Percentiles rank a stretch among this genome's conserved stretches.
These are phyloP conservation scores for Boehmeria nivea DNA, from an alignment of 306 rosid species.

Conservation along the genomic window DNA sequence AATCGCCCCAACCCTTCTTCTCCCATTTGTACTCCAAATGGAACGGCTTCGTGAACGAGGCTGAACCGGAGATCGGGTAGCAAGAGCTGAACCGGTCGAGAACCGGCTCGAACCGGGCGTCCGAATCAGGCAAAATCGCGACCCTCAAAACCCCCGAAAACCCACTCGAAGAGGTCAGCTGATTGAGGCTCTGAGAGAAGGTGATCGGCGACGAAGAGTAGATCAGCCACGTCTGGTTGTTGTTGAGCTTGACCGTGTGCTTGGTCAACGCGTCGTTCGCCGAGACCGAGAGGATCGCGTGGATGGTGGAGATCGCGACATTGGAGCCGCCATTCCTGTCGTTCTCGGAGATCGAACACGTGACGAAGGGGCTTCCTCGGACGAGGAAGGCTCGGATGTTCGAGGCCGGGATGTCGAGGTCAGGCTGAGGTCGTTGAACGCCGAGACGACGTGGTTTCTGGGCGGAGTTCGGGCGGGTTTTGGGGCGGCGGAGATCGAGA, in stretches of 20 bases:
- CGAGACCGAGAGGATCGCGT: conserved; percentile 53
- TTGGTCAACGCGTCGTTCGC: conserved; percentile 46
- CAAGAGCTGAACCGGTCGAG: conserved; percentile 59
- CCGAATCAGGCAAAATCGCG: conserved; percentile 45
- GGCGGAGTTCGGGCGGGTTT: conserved; percentile 14
- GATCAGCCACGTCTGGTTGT: conserved; percentile 76
- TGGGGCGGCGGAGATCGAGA: conserved; percentile 47
- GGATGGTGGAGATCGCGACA: conserved; percentile 61
- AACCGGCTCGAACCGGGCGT: conserved; percentile 22
- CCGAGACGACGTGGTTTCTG: conserved; percentile 47
- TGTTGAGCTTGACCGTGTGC: conserved; percentile 52
- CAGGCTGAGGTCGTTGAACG: conserved; percentile 63
- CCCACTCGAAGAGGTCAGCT: conserved; percentile 38
- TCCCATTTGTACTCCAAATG: conserved; percentile 66
- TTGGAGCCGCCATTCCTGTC: conserved; percentile 26
- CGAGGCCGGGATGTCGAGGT: conserved; percentile 70
- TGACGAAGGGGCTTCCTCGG: conserved; percentile 80
- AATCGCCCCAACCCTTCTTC: conserved; percentile 62
- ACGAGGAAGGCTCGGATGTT: conserved; percentile 61
- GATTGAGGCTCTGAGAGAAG: conserved; percentile 30
- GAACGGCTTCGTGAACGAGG: conserved; percentile 48
- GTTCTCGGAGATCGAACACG: conserved; percentile 33
- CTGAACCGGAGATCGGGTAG: conserved; percentile 75
- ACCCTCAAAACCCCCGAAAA: conserved; percentile 68
- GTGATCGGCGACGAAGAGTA: conserved; percentile 54